Base-by-base conservation (phyloP, 2,329 filamentous ascomycete genomes). In the Trichoderma brevicompactum region DNA sequence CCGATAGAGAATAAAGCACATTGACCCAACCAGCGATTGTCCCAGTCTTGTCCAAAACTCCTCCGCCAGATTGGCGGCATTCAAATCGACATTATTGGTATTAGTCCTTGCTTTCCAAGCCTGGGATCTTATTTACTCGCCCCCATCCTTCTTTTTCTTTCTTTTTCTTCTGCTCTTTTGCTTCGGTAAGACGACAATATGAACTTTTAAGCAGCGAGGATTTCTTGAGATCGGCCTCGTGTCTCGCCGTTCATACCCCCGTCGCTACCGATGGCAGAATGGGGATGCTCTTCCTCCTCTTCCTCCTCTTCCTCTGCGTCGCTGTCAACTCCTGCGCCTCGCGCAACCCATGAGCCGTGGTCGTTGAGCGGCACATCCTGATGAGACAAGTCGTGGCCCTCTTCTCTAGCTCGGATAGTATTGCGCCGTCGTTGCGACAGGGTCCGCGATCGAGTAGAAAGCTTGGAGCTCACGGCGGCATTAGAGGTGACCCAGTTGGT, bases 401-500 rank as follows among this genome's bases (percentile, higher is more conserved):
- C 91, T 66, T 87, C 85, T 69, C 87, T 85, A 67, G 84, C 85
- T 70, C 82, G 83, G 74, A 90, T 87, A 76, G 90, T 89, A 76
- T 89, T 89, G 66, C 89, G 87, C 70, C 92, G 90, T 71, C 94
- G 90, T 78, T 93, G 92, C 52, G 92, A 96, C 41, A 98, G 86
- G 15, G 90, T 96, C 71, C 94, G 92, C 46, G 94, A 88, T 66
- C 95, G 92, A 17, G 89, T 91, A 5, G 92, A 97, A 55, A 99
- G 87, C 77, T 92, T 94, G 69, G 94, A 89, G 65, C 86, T 90
- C 71, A 99, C 93, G 52, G 92, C 89, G 6, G 95, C 94, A 75
- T 96, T 95, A 73, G 92, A 89, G 65, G 88, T 86, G 44, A 98
- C 93, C 95, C 95, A 99, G 83, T 97, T 97, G 77, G 93, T 97